These are phyloP conservation scores for Nannizzia gypsea DNA, from an alignment of 2,329 filamentous ascomycete species.

Conservation along the genomic window DNA sequence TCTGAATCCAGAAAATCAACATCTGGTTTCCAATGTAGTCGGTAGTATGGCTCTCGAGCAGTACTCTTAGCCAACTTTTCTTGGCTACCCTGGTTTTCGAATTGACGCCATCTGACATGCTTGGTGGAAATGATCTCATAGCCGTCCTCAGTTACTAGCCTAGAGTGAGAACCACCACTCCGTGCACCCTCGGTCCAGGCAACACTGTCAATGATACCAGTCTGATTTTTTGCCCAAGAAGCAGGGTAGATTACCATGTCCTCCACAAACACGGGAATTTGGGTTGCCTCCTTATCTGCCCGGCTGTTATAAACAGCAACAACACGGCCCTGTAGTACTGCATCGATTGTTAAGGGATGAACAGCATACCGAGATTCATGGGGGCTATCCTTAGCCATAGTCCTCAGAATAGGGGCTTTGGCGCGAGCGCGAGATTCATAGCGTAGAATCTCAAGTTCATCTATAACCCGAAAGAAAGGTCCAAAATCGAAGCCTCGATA, in stretches of 20 bases:
- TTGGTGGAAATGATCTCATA: conserved; percentile 1
- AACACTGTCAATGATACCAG: background rate
- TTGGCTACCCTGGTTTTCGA: background rate
- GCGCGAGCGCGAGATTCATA: background rate
- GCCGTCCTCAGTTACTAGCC: background rate
- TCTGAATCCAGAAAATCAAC: background rate
- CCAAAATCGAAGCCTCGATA: conserved; percentile 5
- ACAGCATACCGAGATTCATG: conserved; percentile 7
- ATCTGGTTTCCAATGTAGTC: conserved; percentile 7
- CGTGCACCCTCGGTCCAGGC: conserved; percentile 6
- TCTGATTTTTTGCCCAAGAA: background rate
- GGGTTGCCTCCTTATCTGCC: background rate
- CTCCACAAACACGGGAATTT: conserved; percentile 3
- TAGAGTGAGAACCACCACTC: background rate
- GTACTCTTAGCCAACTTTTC: background rate
- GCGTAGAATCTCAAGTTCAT: background rate
- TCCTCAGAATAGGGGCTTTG: background rate
- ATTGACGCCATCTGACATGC: background rate
- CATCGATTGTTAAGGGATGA: conserved; percentile 19
- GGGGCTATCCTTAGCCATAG: background rate
- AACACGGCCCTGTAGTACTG: conserved; percentile 11
- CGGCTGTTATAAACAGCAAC: background rate
- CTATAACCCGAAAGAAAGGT: conserved; percentile 6
- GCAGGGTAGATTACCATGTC: conserved; percentile 5
- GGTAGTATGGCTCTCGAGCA: conserved; percentile 1